Conservation (phyloP, 2,329 filamentous ascomycete genomes). For the Leptographium wingfieldii region DNA sequence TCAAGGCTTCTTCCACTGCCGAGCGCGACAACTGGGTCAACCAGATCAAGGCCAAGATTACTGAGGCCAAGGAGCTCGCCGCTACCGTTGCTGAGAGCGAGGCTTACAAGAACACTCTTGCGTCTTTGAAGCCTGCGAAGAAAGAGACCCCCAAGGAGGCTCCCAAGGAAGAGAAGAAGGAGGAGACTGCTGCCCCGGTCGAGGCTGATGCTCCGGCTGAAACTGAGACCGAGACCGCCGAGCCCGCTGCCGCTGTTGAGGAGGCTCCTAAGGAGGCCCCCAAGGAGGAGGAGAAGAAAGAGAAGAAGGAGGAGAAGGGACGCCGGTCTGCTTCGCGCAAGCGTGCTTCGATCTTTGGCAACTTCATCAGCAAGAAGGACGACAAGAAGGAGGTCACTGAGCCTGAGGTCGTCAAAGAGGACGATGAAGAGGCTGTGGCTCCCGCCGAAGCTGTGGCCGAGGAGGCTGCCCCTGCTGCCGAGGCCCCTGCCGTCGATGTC, state of each 20-base stretch:
- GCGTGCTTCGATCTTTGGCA: constrained; percentile 51
- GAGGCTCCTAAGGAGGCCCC: constrained; percentile 19
- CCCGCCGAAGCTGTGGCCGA: constrained; percentile 5
- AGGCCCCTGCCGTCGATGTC: constrained; percentile 21
- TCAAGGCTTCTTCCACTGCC: constrained; percentile 62
- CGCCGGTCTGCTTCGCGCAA: constrained; percentile 52
- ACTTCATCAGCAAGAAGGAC: constrained; percentile 44
- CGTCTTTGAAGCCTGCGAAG: constrained; percentile 48
- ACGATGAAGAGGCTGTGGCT: constrained; percentile 23
- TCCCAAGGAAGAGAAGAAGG: constrained; percentile 13
- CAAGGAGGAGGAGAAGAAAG: constrained; percentile 32
- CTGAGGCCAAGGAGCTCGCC: constrained; percentile 73
- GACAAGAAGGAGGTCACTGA: constrained; percentile 25
- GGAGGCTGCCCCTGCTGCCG: constrained; percentile 17
- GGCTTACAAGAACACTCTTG: constrained; percentile 75
- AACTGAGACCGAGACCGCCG: constrained; percentile 14
- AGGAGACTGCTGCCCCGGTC: constrained; percentile 13
- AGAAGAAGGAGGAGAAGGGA: constrained; percentile 36
- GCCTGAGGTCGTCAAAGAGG: constrained; percentile 21
- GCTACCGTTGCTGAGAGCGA: constrained; percentile 64
- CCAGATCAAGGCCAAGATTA: constrained; percentile 68
- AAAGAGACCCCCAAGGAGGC: constrained; percentile 23
- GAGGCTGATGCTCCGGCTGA: constrained; percentile 13
- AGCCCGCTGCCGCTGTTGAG: constrained; percentile 15
- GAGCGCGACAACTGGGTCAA: constrained; percentile 91